phyloP scores from a whole-genome alignment of 441 rosid genomes.

The Populus tomentosa region DNA sequence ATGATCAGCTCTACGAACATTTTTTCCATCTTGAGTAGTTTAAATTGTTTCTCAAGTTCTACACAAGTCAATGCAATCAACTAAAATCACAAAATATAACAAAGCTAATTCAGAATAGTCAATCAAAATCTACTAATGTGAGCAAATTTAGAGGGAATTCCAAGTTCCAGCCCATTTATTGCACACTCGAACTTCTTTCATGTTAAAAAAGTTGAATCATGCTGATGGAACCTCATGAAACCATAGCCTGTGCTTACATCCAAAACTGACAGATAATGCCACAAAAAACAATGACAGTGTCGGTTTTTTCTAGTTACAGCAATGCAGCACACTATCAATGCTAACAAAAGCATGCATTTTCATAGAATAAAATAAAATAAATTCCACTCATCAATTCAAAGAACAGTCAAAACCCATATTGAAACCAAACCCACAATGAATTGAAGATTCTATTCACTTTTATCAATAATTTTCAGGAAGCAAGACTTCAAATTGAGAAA shows the following conservation, averaged over 20 bases:
- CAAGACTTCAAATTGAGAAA: background rate
- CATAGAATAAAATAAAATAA: too few species aligned
- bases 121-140: background rate
- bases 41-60: background rate
- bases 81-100: background rate
- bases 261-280: background rate
- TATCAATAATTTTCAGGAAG: background rate
- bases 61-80: too few species aligned
- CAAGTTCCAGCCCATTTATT: background rate
- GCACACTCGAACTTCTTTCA: background rate
- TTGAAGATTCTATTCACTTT: background rate
- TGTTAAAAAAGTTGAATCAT: too few species aligned
- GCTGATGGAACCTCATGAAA: background rate
- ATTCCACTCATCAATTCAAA: background rate
- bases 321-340: background rate
- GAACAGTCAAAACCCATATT: background rate
- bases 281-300: too few species aligned
- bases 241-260: background rate
- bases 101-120: background rate
- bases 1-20: background rate
- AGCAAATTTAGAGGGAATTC: background rate
- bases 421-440: background rate
- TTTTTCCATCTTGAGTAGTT: background rate
- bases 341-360: background rate
- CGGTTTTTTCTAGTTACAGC: background rate